These are phyloP conservation scores for Deuterostichococcus epilithicus DNA, from an alignment of 139 green algal species.

Conservation along the genomic window DNA sequence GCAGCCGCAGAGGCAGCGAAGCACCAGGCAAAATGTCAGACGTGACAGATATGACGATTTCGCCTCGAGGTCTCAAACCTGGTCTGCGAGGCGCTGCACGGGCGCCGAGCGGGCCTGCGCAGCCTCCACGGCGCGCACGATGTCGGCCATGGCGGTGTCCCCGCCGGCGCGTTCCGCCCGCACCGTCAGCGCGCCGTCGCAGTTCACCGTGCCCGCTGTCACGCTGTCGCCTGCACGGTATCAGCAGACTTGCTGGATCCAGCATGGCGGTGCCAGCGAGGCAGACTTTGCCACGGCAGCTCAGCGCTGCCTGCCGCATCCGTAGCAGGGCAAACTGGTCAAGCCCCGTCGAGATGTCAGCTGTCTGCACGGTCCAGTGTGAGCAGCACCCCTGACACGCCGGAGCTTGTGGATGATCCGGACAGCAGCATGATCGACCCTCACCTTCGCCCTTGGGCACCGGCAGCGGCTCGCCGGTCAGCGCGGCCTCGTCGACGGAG, in stretches of 20 bases:
- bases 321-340: no score
- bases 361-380: not conserved
- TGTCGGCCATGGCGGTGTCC: constrained; percentile 79
- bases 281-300: not conserved
- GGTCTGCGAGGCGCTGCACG: constrained; percentile 83
- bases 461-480: constrained; percentile 83
- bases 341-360: not conserved
- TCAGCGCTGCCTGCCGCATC: no score
- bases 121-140: constrained; percentile 76
- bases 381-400: not conserved
- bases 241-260: no score
- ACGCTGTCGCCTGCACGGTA: constrained; percentile 65
- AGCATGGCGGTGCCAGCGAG: not conserved
- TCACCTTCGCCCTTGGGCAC: constrained; percentile 58
- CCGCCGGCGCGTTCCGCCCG: constrained; percentile 57
- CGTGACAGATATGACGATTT: no score
- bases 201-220: constrained; percentile 82
- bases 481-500: constrained; percentile 70
- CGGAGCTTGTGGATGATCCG: constrained; percentile 4
- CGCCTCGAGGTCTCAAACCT: no score
- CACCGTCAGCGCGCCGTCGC: constrained; percentile 68
- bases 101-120: constrained; percentile 71
- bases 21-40: constrained; percentile 3
- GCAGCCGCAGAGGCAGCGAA: constrained; percentile 8
- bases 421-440: constrained; percentile 6